phyloP scores from a whole-genome alignment of 352 stramenopile genomes.

The Pythium dissimile region DNA sequence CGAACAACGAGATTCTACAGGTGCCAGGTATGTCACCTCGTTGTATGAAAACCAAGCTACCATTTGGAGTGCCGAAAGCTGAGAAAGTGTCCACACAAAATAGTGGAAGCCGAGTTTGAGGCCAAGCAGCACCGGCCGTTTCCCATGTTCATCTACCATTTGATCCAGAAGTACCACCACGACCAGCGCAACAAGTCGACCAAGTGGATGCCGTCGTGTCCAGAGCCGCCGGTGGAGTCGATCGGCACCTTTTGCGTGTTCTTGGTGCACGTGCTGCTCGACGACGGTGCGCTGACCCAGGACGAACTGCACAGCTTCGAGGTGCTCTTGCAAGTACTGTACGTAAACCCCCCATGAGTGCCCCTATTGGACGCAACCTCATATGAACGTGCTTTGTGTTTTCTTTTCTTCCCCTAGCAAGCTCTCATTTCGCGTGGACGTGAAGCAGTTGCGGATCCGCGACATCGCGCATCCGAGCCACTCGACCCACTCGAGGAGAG shows the following conservation, averaged over 20 bases:
- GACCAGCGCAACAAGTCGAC: constrained; percentile 53
- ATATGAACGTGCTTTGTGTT: background rate
- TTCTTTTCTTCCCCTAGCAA: constrained; percentile 7
- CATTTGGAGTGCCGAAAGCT: too few relatives aligned
- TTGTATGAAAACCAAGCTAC: too few relatives aligned
- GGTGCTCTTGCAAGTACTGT: constrained; percentile 82
- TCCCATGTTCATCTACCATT: constrained; percentile 60
- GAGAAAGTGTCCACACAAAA: too few relatives aligned
- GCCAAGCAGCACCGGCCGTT: constrained; percentile 76
- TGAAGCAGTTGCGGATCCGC: constrained; percentile 15
- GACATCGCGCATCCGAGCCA: constrained; percentile 9
- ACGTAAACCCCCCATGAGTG: constrained; percentile 27
- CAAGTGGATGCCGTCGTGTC: constrained; percentile 47
- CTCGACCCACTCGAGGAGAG: background rate
- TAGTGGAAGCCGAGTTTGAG: constrained; percentile 87
- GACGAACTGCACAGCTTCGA: constrained; percentile 65
- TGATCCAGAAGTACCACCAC: constrained; percentile 86
- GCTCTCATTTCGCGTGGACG: constrained; percentile 18
- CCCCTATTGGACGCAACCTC: background rate
- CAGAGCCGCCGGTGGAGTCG: constrained; percentile 72
- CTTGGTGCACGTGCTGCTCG: constrained; percentile 58
- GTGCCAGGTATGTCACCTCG: constrained; percentile 16
- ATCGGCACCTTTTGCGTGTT: constrained; percentile 79
- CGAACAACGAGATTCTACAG: constrained; percentile 1
- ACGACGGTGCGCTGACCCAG: constrained; percentile 49